phyloP scores from a whole-genome alignment of 2,329 filamentous ascomycete genomes.

The Penicillium freii region DNA sequence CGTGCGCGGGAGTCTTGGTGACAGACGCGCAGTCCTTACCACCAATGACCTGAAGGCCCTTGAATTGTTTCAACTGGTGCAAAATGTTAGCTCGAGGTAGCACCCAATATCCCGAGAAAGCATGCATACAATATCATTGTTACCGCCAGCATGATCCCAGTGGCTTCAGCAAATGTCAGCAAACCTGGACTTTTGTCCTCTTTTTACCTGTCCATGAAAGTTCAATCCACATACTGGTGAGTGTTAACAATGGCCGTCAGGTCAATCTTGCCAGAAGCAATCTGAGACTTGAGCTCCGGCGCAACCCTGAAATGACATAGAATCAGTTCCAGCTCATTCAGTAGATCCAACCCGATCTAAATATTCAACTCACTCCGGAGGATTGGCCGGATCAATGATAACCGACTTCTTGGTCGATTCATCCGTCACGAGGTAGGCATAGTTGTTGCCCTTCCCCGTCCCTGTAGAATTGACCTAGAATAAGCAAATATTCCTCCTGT shows the following conservation, averaged over 20 bases:
- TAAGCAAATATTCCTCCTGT: slow-evolving; percentile 1
- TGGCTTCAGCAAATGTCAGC: slow-evolving; percentile 59
- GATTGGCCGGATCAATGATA: slow-evolving; percentile 53
- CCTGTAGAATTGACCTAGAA: slow-evolving; percentile 18
- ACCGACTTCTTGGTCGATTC: slow-evolving; percentile 51
- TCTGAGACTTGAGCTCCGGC: slow-evolving; percentile 69
- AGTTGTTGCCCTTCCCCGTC: slow-evolving; percentile 49
- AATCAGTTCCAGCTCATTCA: background rate
- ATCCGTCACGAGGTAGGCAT: slow-evolving; percentile 53
- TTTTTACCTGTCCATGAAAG: background rate
- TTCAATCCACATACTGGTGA: slow-evolving; percentile 69
- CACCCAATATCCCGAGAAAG: background rate
- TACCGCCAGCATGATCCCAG: slow-evolving; percentile 91
- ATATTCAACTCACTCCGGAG: slow-evolving; percentile 45
- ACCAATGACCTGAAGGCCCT: slow-evolving; percentile 74
- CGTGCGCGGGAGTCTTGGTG: slow-evolving; percentile 71
- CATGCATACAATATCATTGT: slow-evolving; percentile 68
- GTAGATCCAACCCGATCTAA: background rate
- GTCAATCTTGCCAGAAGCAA: slow-evolving; percentile 70
- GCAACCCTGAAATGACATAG: slow-evolving; percentile 49
- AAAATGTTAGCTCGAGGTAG: background rate
- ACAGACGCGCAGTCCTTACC: slow-evolving; percentile 83
- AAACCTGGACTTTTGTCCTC: background rate
- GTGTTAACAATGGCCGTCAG: slow-evolving; percentile 91
- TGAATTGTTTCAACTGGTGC: slow-evolving; percentile 55